These are phyloP conservation scores for Vigna unguiculata DNA, from an alignment of 306 rosid genomes.

Conservation along the genomic window DNA sequence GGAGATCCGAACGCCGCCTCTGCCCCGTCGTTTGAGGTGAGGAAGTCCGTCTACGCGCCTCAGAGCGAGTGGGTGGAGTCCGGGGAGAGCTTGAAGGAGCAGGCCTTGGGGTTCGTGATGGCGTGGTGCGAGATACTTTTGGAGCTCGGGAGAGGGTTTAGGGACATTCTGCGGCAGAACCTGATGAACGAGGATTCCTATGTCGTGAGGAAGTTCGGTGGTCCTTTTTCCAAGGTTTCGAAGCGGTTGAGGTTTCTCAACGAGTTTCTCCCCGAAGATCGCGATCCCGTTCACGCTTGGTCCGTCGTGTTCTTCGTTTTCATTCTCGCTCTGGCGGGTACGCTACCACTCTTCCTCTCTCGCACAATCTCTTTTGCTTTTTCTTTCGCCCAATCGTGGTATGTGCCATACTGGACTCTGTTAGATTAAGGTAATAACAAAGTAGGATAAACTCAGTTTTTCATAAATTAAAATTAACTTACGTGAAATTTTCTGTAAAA, in stretches of 20 bases:
- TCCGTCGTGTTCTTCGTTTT: slow-evolving; percentile 75
- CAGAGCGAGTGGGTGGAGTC: slow-evolving; percentile 48
- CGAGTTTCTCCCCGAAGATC: slow-evolving; percentile 94
- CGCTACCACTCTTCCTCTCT: neutral
- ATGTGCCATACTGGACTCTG: neutral
- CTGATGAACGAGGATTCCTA: slow-evolving; percentile 71
- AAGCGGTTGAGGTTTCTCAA: slow-evolving; percentile 75
- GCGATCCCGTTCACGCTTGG: slow-evolving; percentile 94
- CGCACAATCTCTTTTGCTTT: neutral
- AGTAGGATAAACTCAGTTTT: too few relatives aligned
- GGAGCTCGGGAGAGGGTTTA: slow-evolving; percentile 83
- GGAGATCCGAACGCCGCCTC: slow-evolving; percentile 55
- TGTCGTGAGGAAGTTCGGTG: slow-evolving; percentile 60
- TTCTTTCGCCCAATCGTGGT: neutral
- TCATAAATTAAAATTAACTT: too few relatives aligned
- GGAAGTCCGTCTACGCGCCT: slow-evolving; percentile 38
- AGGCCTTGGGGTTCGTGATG: slow-evolving; percentile 75
- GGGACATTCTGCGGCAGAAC: slow-evolving; percentile 81
- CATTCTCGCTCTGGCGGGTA: slow-evolving; percentile 65
- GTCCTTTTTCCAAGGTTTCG: slow-evolving; percentile 70
- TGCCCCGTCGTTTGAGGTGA: slow-evolving; percentile 49
- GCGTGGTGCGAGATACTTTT: slow-evolving; percentile 90
- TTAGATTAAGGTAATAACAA: too few relatives aligned
- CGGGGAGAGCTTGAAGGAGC: slow-evolving; percentile 79
- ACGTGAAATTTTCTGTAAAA: too few relatives aligned